Conservation (phyloP, 1,284 basidiomycete genomes). For the Coniophora puteana region DNA sequence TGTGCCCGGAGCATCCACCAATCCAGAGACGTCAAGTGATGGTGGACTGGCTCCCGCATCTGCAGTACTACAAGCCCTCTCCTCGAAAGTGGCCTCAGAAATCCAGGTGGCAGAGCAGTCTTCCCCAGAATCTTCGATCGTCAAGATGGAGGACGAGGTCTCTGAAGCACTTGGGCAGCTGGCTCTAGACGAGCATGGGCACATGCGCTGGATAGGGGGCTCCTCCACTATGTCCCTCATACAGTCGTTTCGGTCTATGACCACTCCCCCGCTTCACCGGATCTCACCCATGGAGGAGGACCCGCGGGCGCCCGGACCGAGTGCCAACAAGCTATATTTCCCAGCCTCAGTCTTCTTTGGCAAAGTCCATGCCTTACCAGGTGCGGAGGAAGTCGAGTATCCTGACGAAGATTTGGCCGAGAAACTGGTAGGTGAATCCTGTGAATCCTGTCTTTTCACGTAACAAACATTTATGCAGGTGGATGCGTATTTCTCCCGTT, state of each 20-base stretch:
- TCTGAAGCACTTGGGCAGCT: conserved; percentile 83
- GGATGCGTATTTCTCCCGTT: conserved; percentile 78
- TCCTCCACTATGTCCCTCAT: conserved; percentile 90
- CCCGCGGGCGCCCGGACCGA: conserved; percentile 68
- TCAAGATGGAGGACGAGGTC: conserved; percentile 69
- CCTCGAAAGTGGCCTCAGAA: conserved; percentile 35
- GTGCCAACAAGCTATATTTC: conserved; percentile 82
- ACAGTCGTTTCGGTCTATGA: conserved; percentile 78
- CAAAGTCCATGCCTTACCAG: conserved; percentile 78
- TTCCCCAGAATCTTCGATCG: conserved; percentile 39
- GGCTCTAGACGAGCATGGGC: conserved; percentile 84
- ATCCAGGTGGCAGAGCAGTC: conserved; percentile 26
- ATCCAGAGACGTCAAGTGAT: conserved; percentile 26
- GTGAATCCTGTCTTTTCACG: conserved; percentile 18
- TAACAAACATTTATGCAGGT: conserved; percentile 53
- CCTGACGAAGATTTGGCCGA: conserved; percentile 79
- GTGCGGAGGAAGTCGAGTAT: conserved; percentile 84
- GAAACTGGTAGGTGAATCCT: conserved; percentile 50
- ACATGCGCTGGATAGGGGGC: conserved; percentile 89
- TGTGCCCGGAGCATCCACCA: conserved; percentile 25
- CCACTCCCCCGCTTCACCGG: conserved; percentile 69
- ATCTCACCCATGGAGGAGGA: conserved; percentile 82
- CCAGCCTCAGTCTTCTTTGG: conserved; percentile 86
- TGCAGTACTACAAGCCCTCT: conserved; percentile 38
- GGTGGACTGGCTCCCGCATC: conserved; percentile 31